Evolutionary conservation across 208 protist genomes (phyloP).

Genomic region (Crithidia bombi): DNA sequence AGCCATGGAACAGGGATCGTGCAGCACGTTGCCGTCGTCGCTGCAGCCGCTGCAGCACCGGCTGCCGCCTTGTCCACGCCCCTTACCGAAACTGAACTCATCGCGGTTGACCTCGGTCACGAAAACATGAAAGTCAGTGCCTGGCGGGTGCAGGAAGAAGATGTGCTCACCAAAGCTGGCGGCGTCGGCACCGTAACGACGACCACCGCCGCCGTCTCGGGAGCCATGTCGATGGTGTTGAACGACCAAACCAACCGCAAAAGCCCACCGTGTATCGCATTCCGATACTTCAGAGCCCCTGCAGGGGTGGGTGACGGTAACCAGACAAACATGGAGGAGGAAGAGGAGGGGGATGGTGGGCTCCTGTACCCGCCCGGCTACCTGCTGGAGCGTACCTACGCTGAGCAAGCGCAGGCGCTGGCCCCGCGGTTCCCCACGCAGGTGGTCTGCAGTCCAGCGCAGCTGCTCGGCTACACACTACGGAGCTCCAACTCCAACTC

Average conservation of each 20-base stretch:
- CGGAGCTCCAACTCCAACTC: not conserved
- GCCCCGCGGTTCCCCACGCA: conserved; percentile 77
- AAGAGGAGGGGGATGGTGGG: not conserved
- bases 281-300: conserved; percentile 57
- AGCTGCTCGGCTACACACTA: conserved; percentile 47
- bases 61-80: conserved; percentile 12
- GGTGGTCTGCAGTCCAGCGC: conserved; percentile 60
- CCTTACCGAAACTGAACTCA: conserved; percentile 47
- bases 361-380: conserved; percentile 24
- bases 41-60: not conserved
- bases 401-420: conserved; percentile 80
- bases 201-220: conserved; percentile 14
- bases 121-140: conserved; percentile 33
- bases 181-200: conserved; percentile 9
- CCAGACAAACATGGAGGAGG: not conserved
- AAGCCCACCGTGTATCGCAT: conserved; percentile 86
- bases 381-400: conserved; percentile 86
- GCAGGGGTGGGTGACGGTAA: not conserved
- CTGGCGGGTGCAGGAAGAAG: conserved; percentile 25
- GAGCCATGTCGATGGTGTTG: conserved; percentile 79
- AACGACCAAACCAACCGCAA: conserved; percentile 95
- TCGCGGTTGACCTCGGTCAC: conserved; percentile 69
- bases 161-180: conserved; percentile 6
- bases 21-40: not conserved
- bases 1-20: not conserved